These are phyloP conservation scores for Nitzschia sp. DNA, from an alignment of 108 stramenopile species.

Conservation along the genomic window DNA sequence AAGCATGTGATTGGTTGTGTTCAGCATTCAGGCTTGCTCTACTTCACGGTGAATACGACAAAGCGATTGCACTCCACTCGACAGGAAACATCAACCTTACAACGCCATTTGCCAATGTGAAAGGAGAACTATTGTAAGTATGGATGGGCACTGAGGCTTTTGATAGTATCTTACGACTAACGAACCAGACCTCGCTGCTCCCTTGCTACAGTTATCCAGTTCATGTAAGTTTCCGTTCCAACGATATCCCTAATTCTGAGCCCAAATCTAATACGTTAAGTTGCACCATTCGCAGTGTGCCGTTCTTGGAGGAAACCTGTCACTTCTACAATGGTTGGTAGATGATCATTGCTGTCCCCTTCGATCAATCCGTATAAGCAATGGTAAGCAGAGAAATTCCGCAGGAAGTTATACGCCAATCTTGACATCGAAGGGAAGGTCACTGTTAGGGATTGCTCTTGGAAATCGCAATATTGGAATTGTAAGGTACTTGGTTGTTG, in stretches of 20 bases:
- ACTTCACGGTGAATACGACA: constrained; percentile 50
- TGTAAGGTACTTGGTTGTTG: constrained; percentile 73
- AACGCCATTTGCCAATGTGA: constrained; percentile 56
- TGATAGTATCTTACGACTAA: background rate
- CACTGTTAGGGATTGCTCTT: constrained; percentile 70
- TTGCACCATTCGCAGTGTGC: constrained; percentile 38
- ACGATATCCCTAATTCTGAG: background rate
- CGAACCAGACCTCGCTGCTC: background rate
- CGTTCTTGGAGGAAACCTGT: constrained; percentile 52
- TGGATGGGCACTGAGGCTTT: background rate
- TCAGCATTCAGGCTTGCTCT: constrained; percentile 58
- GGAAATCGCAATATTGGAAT: constrained; percentile 57
- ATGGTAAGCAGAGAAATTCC: constrained; percentile 21
- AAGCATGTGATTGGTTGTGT: constrained; percentile 57
- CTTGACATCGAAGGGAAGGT: constrained; percentile 67
- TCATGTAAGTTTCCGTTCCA: constrained; percentile 29
- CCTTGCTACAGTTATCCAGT: constrained; percentile 38
- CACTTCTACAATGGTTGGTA: constrained; percentile 58
- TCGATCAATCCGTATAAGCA: constrained; percentile 41
- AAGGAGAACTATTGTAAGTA: constrained; percentile 65
- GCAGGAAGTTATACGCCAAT: constrained; percentile 47
- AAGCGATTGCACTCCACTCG: constrained; percentile 49
- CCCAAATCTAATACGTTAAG: background rate
- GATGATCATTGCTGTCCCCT: constrained; percentile 68
- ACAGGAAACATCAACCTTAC: constrained; percentile 54